These are phyloP conservation scores for Boletus sp. DNA, from an alignment of 768 basidiomycete genomes.

Conservation along the genomic window DNA sequence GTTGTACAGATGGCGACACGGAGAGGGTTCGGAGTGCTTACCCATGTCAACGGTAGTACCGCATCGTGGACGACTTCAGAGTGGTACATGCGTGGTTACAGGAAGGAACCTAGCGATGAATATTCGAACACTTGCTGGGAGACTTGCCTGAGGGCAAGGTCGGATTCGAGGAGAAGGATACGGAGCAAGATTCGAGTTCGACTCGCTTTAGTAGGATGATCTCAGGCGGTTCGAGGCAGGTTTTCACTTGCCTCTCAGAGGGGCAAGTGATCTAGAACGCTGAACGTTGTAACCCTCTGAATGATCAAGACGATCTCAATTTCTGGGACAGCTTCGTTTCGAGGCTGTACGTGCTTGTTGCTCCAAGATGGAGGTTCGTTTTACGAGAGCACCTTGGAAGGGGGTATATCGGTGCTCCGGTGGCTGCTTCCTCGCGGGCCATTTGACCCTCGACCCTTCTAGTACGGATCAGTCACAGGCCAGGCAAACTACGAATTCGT, in stretches of 20 bases:
- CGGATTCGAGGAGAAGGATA: not conserved
- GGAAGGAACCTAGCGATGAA: too few relatives aligned
- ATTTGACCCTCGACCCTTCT: not conserved
- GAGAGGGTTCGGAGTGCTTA: not conserved
- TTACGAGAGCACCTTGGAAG: not conserved
- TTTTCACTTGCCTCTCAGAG: not conserved
- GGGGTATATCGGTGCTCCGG: too few relatives aligned
- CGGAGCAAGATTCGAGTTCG: too few relatives aligned
- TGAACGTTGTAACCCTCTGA: slow-evolving; percentile 4
- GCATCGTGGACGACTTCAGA: not conserved
- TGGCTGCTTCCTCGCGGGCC: too few relatives aligned
- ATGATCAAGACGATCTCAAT: not conserved
- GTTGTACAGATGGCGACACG: not conserved
- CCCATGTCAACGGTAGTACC: slow-evolving; percentile 15
- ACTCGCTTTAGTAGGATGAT: not conserved
- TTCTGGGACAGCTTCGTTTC: not conserved
- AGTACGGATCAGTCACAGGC: not conserved
- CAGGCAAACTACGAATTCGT: not conserved
- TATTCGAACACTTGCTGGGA: not conserved
- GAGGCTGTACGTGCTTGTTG: not conserved
- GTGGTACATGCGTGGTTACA: slow-evolving; percentile 2
- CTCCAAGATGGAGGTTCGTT: not conserved
- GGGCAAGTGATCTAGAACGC: not conserved
- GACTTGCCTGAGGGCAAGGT: not conserved
- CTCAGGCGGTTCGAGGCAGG: not conserved